Evolutionary conservation across 805 yeast species (phyloP).

Genomic region (Cyberlindnera misumaiensis): DNA sequence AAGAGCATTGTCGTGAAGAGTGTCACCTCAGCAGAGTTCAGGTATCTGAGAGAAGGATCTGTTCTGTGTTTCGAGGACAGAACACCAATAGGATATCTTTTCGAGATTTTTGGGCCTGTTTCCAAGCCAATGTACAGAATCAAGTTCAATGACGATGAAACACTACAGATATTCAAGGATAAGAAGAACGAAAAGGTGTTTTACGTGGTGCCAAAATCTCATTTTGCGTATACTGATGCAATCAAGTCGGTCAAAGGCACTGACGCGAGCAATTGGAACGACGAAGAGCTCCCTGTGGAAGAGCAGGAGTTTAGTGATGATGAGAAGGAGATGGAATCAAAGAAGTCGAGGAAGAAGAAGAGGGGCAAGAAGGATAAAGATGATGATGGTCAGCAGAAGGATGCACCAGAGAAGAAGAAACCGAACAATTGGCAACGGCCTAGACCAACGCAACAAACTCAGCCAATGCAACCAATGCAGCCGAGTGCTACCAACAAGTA

Average conservation of each 20-base stretch:
- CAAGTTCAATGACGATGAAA: constrained; percentile 48
- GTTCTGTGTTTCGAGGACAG: constrained; percentile 72
- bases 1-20: constrained; percentile 68
- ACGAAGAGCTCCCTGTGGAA: constrained; percentile 87
- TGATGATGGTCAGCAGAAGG: constrained; percentile 1
- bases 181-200: constrained; percentile 52
- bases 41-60: constrained; percentile 76
- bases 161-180: constrained; percentile 38
- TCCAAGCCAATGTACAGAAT: constrained; percentile 78
- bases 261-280: constrained; percentile 92
- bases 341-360: constrained; percentile 45
- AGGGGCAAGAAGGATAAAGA: constrained; percentile 17
- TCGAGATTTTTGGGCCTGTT: constrained; percentile 86
- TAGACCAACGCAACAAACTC: background rate
- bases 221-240: constrained; percentile 69
- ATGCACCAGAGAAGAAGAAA: constrained; percentile 1
- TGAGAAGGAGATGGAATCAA: constrained; percentile 73
- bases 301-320: constrained; percentile 96
- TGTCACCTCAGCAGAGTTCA: constrained; percentile 70
- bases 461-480: constrained; percentile 1
- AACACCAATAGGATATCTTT: constrained; percentile 64
- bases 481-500: background rate
- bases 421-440: constrained; percentile 1
- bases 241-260: constrained; percentile 73
- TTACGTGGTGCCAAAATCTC: constrained; percentile 76